Base-by-base conservation (phyloP, 768 basidiomycete species). In the Hypholoma fasciculare region DNA sequence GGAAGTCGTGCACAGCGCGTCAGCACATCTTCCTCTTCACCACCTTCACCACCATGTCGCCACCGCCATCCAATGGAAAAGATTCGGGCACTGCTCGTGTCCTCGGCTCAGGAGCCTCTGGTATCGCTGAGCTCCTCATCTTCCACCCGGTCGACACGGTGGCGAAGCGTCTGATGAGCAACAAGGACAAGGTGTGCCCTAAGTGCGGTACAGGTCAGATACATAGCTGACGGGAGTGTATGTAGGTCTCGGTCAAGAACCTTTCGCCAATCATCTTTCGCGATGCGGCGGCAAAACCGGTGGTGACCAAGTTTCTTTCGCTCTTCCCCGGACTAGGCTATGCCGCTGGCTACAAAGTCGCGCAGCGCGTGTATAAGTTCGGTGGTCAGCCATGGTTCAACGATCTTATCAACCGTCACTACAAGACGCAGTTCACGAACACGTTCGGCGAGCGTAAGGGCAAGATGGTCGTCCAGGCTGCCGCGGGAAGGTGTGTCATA, bases 261-360 rank as follows among this genome's bases (percentile, higher is more conserved):
- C 75, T 93, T 38, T 87, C 87, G 50, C 72, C 82, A 44, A 89
- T 98, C 77, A 81, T 99, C 71, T 99, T 99, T 84, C 84, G 90
- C 27, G 89, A 95, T 40, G 77, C 88, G 30, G 90, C 96, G 7
- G 70, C 81, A 0, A 88, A 92, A 2, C 75, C 92, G 1, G 56
- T 91, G 1, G 74, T 78, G 6, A 78, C 77, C 40, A 92, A 90
- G 71, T 81, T 96, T 63, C 63, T 97, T 16, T 96, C 94, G 3
- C 83, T 99, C n/a, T 99, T 99, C 79, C 96, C 96, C 37, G 96
- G 94, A 53, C 86, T 99, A 3, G 96, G 96, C 2, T 99, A 99
- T 70, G 96, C 97, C 4, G 97, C 96, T 26, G 96, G 97, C 4
- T 99, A 98, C 86, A 99, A 98, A 74, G 77, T 98, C 68, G 75